phyloP scores from a whole-genome alignment of 208 protist genomes.

The Leishmania braziliensis region DNA sequence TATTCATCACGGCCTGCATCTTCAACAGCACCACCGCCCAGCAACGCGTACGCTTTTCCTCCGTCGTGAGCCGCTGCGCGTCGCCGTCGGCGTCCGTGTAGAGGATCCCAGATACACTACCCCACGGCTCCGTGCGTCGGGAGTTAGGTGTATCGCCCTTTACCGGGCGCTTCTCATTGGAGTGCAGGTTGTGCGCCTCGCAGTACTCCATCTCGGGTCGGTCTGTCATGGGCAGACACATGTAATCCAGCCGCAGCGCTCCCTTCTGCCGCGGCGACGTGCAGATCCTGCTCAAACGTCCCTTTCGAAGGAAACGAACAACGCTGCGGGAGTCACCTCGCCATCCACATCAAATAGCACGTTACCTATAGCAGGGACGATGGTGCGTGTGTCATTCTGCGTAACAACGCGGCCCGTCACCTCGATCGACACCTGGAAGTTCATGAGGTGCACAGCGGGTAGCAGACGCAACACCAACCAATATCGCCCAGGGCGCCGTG shows the following conservation, averaged over 20 bases:
- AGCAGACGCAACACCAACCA: slow-evolving; percentile 66
- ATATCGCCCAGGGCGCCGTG: slow-evolving; percentile 60
- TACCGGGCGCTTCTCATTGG: slow-evolving; percentile 23
- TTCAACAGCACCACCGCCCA: slow-evolving; percentile 51
- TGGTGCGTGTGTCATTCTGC: slow-evolving; percentile 36
- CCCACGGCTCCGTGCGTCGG: slow-evolving; percentile 52
- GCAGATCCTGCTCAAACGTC: slow-evolving; percentile 30
- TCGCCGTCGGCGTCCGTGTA: slow-evolving; percentile 29
- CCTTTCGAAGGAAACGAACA: slow-evolving; percentile 44
- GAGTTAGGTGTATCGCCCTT: slow-evolving; percentile 21
- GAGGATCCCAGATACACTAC: slow-evolving; percentile 36
- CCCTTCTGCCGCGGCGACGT: slow-evolving; percentile 36
- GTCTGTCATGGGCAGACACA: slow-evolving; percentile 25
- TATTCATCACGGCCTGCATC: slow-evolving; percentile 72
- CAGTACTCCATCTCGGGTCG: slow-evolving; percentile 26
- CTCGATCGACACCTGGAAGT: slow-evolving; percentile 42
- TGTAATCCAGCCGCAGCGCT: slow-evolving; percentile 47
- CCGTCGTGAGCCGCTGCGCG: slow-evolving; percentile 22
- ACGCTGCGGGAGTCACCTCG: slow-evolving; percentile 16
- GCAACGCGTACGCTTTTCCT: slow-evolving; percentile 35
- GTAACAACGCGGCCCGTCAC: slow-evolving; percentile 56
- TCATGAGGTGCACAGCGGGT: slow-evolving; percentile 57
- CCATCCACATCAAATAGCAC: slow-evolving; percentile 36
- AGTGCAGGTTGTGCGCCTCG: slow-evolving; percentile 27
- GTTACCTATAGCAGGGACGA: slow-evolving; percentile 47